phyloP scores from a whole-genome alignment of 2,329 filamentous ascomycete species.

The Aspergillus ibericus region DNA sequence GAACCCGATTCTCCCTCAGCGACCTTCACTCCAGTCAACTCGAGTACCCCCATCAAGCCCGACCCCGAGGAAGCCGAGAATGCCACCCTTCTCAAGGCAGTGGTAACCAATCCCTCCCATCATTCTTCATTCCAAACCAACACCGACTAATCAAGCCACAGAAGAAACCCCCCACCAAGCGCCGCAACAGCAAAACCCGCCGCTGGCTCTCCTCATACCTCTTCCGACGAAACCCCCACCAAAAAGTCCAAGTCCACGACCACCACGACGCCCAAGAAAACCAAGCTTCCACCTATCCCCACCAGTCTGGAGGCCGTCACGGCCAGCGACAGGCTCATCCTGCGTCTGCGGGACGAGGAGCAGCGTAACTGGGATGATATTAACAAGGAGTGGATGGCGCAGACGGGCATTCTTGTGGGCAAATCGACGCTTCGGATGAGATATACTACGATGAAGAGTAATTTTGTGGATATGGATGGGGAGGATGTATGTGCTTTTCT shows the following conservation, averaged over 20 bases:
- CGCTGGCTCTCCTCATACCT: too few relatives aligned
- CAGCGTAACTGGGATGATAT: slow-evolving; percentile 29
- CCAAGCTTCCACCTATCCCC: slow-evolving; percentile 21
- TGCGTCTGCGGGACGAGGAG: slow-evolving; percentile 30
- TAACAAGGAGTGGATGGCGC: slow-evolving; percentile 19
- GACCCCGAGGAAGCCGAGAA: too few relatives aligned
- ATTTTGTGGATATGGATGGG: slow-evolving; percentile 37
- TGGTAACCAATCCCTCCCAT: too few relatives aligned
- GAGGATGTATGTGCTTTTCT: slow-evolving; percentile 34
- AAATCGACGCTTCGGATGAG: slow-evolving; percentile 40
- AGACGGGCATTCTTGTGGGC: slow-evolving; percentile 35
- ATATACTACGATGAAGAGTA: slow-evolving; percentile 40
- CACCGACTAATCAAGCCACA: too few relatives aligned
- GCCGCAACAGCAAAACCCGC: too few relatives aligned
- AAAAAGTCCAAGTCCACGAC: neutral
- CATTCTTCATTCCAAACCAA: too few relatives aligned
- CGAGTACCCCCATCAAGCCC: too few relatives aligned
- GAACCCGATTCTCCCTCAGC: too few relatives aligned
- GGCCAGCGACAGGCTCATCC: slow-evolving; percentile 25
- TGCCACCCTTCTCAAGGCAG: too few relatives aligned
- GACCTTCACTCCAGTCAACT: too few relatives aligned
- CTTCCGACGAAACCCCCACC: neutral
- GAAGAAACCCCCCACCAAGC: too few relatives aligned
- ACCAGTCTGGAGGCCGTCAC: slow-evolving; percentile 22
- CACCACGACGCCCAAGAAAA: slow-evolving; percentile 5